Base-by-base conservation (phyloP, 805 yeast genomes). In the Candida michaelii region DNA sequence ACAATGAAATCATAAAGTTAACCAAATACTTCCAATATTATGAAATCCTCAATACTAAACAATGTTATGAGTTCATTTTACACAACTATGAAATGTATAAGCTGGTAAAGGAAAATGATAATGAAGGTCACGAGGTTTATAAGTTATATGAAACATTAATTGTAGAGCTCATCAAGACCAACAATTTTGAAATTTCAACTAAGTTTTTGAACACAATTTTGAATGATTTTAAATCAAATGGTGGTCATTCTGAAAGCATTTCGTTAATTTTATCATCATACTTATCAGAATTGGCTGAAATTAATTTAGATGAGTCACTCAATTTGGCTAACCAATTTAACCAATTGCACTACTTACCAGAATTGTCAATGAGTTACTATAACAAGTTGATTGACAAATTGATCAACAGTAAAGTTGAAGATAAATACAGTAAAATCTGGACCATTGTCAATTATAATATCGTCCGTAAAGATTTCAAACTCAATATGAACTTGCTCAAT, bases 121-220 rank as follows among this genome's bases (percentile, higher is more conserved):
- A 19, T 4, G 18, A 17, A 3, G 55, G 66, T 21, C 23, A 21
- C 5, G 23, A 21, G 27, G 81, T 78, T 50, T 75, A 69, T 49
- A 58, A 62, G 25, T 71, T 82, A 24, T 83, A 82, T 53, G 61
- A 79, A 1, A 58, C 66, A 32, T 62, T 80, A 44, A 67, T 83
- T 27, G 71, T 79, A 25, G 70, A 82, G 1, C 63, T 84, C 40
- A 69, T 80, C 10, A 63, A 66, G 39, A 75, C 77, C 33, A 76
- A 73, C 30, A 76, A 81, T 48, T 49, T 71, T 27, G 64, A 67
- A 7, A 50, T 73, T 30, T 82, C 88, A 3, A 71, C 83, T 1
- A 67, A 73, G 44, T 72, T 83, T 43, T 62, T 85, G 51, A 85
- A 83, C 54, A 65, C 71, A 30, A 65, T 83, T 5, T 36, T 41